Evolutionary conservation across 768 basidiomycete genomes (phyloP).

Genomic region (Coprinopsis strossmayeri): DNA sequence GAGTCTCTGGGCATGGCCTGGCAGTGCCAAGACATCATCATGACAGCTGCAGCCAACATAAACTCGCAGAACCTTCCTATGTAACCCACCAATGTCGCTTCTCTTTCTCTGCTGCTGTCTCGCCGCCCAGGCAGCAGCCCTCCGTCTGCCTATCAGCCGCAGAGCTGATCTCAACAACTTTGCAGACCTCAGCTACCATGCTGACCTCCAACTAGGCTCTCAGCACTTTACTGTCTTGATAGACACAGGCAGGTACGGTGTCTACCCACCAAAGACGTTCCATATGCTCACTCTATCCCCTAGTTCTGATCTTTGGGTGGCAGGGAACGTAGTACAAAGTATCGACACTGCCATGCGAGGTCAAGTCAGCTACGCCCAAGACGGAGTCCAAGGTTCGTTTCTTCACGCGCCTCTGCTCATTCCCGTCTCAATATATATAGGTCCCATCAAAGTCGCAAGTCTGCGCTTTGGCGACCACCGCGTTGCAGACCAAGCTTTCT

Average conservation of each 20-base stretch:
- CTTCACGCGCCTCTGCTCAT: background rate
- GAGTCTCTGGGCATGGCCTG: too few relatives aligned
- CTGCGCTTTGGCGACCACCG: slow-evolving; percentile 39
- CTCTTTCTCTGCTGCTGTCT: background rate
- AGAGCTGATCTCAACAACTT: slow-evolving; percentile 22
- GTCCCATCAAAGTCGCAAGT: slow-evolving; percentile 36
- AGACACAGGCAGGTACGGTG: slow-evolving; percentile 41
- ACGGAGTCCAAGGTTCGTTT: slow-evolving; percentile 38
- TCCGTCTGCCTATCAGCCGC: background rate
- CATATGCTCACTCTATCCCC: background rate
- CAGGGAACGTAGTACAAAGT: slow-evolving; percentile 33
- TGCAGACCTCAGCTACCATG: slow-evolving; percentile 33
- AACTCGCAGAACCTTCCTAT: too few relatives aligned
- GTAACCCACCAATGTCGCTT: too few relatives aligned
- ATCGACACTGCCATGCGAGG: slow-evolving; percentile 30
- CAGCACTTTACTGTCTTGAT: slow-evolving; percentile 30
- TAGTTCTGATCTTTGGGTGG: slow-evolving; percentile 64
- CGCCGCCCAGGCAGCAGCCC: slow-evolving; percentile 6
- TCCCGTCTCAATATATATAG: slow-evolving; percentile 18
- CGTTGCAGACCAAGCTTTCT: slow-evolving; percentile 38
- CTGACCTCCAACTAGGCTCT: slow-evolving; percentile 31
- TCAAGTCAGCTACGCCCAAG: slow-evolving; percentile 48
- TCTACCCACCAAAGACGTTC: background rate
- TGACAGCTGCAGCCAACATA: too few relatives aligned
- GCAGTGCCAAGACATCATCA: too few relatives aligned